Percentiles rank a stretch among this genome's conserved stretches.
Evolutionary conservation across 129 eudicot genomes (phyloP).

Genomic region (Centrapalus pauciflorus): DNA sequence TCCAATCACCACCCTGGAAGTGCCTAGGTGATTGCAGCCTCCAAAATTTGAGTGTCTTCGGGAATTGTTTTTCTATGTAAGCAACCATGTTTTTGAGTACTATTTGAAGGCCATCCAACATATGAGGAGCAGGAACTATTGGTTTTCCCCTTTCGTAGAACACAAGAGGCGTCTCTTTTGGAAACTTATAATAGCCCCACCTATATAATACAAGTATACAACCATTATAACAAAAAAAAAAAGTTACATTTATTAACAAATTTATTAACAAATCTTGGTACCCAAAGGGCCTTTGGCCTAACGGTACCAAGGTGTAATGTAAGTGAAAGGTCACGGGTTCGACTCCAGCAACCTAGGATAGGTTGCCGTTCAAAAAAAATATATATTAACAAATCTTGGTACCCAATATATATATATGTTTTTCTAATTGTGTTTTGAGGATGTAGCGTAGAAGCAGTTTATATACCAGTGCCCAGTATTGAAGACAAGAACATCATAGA

Average conservation of each 20-base stretch:
- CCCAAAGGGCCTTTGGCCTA: too few species aligned
- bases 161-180: constrained; percentile 76
- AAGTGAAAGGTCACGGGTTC: too few species aligned
- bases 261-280: too few species aligned
- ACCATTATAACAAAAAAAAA: neutral
- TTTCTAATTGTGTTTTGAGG: neutral
- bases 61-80: constrained; percentile 52
- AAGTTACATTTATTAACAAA: too few species aligned
- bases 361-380: too few species aligned
- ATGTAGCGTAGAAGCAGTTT: neutral
- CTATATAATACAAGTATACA: constrained; percentile 30
- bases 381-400: too few species aligned
- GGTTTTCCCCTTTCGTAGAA: constrained; percentile 68
- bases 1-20: constrained; percentile 95
- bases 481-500: constrained; percentile 77
- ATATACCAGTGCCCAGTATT: constrained; percentile 94
- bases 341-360: too few species aligned
- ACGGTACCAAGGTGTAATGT: too few species aligned
- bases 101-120: constrained; percentile 62
- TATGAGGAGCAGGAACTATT: constrained; percentile 58
- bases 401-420: neutral
- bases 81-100: constrained; percentile 68
- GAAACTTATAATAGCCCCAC: constrained; percentile 92
- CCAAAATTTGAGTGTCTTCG: constrained; percentile 73
- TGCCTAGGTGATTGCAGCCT: constrained; percentile 92